A percentile compares a stretch with the other conserved stretches of the same genome.
Evolutionary conservation across 2,329 filamentous ascomycete genomes (phyloP).

Genomic region (Talaromyces rugulosus): DNA sequence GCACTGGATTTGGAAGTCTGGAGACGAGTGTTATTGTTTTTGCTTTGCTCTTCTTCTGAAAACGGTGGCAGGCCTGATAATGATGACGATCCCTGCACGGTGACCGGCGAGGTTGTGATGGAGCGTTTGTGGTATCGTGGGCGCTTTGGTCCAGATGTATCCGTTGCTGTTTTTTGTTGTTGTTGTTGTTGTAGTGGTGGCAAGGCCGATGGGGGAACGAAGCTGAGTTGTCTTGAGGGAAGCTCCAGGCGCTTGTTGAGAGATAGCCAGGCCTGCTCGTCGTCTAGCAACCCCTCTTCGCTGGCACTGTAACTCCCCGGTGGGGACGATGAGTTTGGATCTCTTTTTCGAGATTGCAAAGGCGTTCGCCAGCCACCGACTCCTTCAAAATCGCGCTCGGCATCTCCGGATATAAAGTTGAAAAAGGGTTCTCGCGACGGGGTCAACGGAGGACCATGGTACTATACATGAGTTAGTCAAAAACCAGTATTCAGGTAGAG

Average conservation of each 20-base stretch:
- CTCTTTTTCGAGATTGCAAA: constrained; percentile 18
- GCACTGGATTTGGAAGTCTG: constrained; percentile 16
- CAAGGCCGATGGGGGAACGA: constrained; percentile 7
- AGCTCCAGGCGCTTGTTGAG: constrained; percentile 32
- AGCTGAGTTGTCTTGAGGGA: constrained; percentile 27
- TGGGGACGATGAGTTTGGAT: constrained; percentile 22
- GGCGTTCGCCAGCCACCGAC: constrained; percentile 37
- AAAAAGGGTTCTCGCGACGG: constrained; percentile 19
- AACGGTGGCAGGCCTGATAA: constrained; percentile 9
- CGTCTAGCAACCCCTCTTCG: constrained; percentile 20
- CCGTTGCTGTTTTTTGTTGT: constrained; percentile 7
- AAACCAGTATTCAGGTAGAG: neutral
- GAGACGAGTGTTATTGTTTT: constrained; percentile 11
- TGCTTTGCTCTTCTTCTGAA: constrained; percentile 5
- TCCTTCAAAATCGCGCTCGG: constrained; percentile 41
- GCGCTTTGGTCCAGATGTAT: neutral
- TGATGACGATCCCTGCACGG: neutral
- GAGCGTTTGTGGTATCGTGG: constrained; percentile 29
- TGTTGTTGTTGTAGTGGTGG: constrained; percentile 9
- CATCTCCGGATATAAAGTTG: constrained; percentile 28
- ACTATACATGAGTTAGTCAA: constrained; percentile 1
- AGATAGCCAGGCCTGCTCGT: constrained; percentile 36
- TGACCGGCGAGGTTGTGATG: constrained; percentile 28
- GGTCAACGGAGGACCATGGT: neutral
- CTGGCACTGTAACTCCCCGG: constrained; percentile 7